Percentiles rank a stretch among this genome's conserved stretches.
phyloP scores from a whole-genome alignment of 192 early-diverging fungal genomes.

The Backusella liffmaniae region DNA sequence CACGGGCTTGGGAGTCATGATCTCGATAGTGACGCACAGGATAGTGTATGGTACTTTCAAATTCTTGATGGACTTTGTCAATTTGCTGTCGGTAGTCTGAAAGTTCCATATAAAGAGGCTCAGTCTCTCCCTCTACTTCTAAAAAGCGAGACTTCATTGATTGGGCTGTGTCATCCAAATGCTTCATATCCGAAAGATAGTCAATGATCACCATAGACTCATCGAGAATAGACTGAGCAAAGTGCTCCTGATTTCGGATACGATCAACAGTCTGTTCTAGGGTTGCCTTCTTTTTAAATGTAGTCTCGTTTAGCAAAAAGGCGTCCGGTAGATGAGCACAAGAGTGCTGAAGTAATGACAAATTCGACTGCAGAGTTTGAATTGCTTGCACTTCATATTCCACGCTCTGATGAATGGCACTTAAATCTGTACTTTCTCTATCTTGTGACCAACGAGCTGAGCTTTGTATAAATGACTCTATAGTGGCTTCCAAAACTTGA shows the following conservation, averaged over 20 bases:
- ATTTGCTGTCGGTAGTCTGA: neutral
- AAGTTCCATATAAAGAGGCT: neutral
- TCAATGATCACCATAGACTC: neutral
- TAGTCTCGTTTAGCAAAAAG: neutral
- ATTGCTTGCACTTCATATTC: neutral
- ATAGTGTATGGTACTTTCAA: neutral
- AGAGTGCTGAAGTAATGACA: neutral
- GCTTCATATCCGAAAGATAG: neutral
- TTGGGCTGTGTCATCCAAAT: neutral
- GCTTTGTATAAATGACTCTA: neutral
- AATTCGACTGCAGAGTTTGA: neutral
- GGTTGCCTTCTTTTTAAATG: neutral
- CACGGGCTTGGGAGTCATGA: neutral
- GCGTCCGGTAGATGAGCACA: neutral
- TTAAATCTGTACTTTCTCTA: neutral
- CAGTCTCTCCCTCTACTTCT: neutral
- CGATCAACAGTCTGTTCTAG: neutral
- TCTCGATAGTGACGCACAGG: neutral
- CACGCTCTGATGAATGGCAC: neutral
- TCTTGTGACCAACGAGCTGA: constrained; percentile 2
- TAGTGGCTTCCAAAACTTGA: neutral
- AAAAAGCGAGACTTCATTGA: neutral
- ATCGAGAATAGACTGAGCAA: constrained; percentile 4
- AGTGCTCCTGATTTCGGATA: neutral
- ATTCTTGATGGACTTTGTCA: neutral